Evolutionary conservation across 352 stramenopile genomes (phyloP).

Genomic region (Pythium folliculosum): DNA sequence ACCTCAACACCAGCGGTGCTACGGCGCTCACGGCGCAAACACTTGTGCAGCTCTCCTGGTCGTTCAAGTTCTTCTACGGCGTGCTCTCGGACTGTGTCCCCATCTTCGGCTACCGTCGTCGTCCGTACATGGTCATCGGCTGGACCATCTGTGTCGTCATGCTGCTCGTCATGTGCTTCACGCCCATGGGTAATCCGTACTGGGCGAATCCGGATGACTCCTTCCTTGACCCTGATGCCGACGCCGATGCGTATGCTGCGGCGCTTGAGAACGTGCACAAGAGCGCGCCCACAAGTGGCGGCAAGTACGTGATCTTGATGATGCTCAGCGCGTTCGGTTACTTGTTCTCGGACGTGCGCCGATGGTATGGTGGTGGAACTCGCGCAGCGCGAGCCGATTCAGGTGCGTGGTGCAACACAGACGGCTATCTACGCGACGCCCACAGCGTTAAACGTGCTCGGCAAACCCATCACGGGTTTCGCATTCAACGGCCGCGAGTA

Average conservation of each 20-base stretch:
- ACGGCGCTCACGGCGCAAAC: slow-evolving; percentile 15
- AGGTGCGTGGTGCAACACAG: slow-evolving; percentile 35
- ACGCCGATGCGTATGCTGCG: slow-evolving; percentile 4
- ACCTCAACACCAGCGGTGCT: slow-evolving; percentile 26
- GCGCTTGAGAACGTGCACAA: slow-evolving; percentile 15
- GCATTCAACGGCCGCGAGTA: slow-evolving; percentile 39
- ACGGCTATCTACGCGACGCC: slow-evolving; percentile 34
- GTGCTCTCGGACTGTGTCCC: slow-evolving; percentile 41
- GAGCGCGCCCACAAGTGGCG: slow-evolving; percentile 20
- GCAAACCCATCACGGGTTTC: slow-evolving; percentile 24
- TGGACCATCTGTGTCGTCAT: slow-evolving; percentile 39
- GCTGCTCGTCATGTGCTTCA: slow-evolving; percentile 35
- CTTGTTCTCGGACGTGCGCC: slow-evolving; percentile 37
- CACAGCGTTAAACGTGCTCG: slow-evolving; percentile 30
- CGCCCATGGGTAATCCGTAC: slow-evolving; percentile 28
- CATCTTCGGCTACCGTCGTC: slow-evolving; percentile 41
- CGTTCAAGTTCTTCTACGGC: slow-evolving; percentile 39
- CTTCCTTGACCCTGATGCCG: slow-evolving; percentile 11
- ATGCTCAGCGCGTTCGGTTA: slow-evolving; percentile 39
- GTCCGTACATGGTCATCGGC: slow-evolving; percentile 41
- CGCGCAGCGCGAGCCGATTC: slow-evolving; percentile 38
- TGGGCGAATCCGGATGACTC: slow-evolving; percentile 20
- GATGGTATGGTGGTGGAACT: slow-evolving; percentile 40
- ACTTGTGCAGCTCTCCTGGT: slow-evolving; percentile 25
- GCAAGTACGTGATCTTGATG: slow-evolving; percentile 43